Evolutionary conservation across 352 stramenopile genomes (phyloP).

Genomic region (Globisporangium apiculatum): DNA sequence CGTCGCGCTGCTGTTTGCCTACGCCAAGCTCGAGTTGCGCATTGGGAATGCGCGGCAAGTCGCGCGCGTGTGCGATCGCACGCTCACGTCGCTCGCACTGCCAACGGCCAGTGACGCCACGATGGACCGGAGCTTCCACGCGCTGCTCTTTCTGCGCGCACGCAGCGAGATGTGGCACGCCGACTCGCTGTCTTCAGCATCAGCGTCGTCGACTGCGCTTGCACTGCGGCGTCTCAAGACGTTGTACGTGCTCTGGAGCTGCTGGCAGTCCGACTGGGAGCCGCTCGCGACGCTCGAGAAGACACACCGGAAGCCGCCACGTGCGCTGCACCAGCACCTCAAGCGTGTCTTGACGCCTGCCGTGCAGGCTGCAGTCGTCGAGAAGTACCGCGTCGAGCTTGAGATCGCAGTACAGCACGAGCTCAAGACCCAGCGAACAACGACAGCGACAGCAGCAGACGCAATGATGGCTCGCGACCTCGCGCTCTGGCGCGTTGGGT

Average conservation of each 20-base stretch:
- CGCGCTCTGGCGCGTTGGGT: conserved; percentile 15
- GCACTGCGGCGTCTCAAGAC: conserved; percentile 8
- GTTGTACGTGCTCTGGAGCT: conserved; percentile 32
- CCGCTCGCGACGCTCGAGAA: conserved; percentile 34
- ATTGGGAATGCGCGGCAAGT: conserved; percentile 39
- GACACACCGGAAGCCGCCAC: conserved; percentile 19
- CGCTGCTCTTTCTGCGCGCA: conserved; percentile 44
- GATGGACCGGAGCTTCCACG: conserved; percentile 28
- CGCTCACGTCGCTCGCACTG: conserved; percentile 21
- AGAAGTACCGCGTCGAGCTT: conserved; percentile 42
- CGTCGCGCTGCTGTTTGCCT: conserved; percentile 32
- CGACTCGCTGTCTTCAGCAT: background rate
- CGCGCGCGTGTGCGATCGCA: conserved; percentile 52
- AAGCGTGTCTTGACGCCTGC: conserved; percentile 16
- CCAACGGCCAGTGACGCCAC: conserved; percentile 1
- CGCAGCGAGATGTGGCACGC: conserved; percentile 25
- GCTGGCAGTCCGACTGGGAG: conserved; percentile 22
- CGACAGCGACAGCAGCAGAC: background rate
- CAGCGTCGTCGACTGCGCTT: background rate
- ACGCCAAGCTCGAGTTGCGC: conserved; percentile 43
- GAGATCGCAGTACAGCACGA: conserved; percentile 20
- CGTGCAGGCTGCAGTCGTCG: conserved; percentile 17
- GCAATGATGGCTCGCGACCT: background rate
- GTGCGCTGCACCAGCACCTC: conserved; percentile 11
- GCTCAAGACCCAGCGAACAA: too few species aligned